These are phyloP conservation scores for Bocquillonia castaneifolia DNA, from an alignment of 441 rosid species.

Conservation along the genomic window DNA sequence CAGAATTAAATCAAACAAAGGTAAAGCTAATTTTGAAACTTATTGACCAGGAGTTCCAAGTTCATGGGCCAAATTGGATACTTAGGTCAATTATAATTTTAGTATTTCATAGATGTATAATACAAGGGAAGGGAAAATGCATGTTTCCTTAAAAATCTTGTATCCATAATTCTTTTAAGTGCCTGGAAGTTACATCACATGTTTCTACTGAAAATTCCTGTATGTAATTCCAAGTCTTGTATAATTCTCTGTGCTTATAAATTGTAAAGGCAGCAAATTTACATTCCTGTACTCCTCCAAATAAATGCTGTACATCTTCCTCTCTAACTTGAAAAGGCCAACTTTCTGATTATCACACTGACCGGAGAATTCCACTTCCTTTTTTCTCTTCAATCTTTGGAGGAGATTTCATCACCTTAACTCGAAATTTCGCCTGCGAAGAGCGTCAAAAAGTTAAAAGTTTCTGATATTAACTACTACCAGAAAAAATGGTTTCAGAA, in stretches of 20 bases:
- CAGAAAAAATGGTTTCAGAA: no score
- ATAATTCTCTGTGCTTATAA: not conserved
- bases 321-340: not conserved
- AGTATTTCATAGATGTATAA: not conserved
- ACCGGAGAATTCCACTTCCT: conserved; percentile 44
- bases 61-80: no score
- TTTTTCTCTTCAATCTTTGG: conserved; percentile 23
- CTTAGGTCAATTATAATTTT: no score
- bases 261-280: conserved; percentile 9
- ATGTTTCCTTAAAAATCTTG: not conserved
- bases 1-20: no score
- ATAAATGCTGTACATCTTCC: conserved; percentile 34
- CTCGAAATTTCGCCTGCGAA: conserved; percentile 57
- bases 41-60: no score
- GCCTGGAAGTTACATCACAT: not conserved
- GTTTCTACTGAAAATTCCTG: not conserved
- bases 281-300: conserved; percentile 14
- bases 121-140: not conserved
- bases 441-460: no score
- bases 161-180: not conserved
- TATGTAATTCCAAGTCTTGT: conserved; percentile 4
- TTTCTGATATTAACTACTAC: no score
- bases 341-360: conserved; percentile 29
- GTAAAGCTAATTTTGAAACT: no score
- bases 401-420: conserved; percentile 56